Evolutionary conservation across 371 early-diverging fungal species (phyloP).

Genomic region (Apophysomyces trapeziformis): DNA sequence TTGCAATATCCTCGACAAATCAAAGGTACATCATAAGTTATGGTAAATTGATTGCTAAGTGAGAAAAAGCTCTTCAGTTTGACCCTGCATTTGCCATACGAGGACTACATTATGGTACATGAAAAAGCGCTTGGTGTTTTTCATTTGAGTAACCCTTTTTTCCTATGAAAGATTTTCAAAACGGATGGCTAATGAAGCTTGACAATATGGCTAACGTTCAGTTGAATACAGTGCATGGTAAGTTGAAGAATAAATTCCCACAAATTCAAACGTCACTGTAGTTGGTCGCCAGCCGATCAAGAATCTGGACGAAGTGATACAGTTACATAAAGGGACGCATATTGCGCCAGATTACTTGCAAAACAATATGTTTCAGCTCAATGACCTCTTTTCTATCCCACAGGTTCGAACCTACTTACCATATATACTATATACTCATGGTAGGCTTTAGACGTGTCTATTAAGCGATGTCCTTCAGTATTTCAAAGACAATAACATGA

Average conservation of each 20-base stretch:
- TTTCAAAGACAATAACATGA: conserved; percentile 57
- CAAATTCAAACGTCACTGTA: conserved; percentile 2
- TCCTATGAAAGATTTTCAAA: conserved; percentile 47
- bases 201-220: conserved; percentile 70
- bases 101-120: conserved; percentile 62
- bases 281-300: conserved; percentile 58
- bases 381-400: conserved; percentile 66
- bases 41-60: neutral
- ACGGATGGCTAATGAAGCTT: conserved; percentile 72
- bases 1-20: conserved; percentile 59
- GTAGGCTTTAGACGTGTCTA: conserved; percentile 34
- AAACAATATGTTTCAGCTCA: conserved; percentile 63
- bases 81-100: conserved; percentile 69
- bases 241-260: conserved; percentile 7
- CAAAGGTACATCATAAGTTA: conserved; percentile 27
- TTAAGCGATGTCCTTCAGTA: conserved; percentile 67
- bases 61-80: conserved; percentile 43
- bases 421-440: neutral
- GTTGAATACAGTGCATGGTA: conserved; percentile 63
- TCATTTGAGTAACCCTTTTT: neutral
- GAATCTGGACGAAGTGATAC: conserved; percentile 51
- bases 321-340: conserved; percentile 63
- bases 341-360: conserved; percentile 58
- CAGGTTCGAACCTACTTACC: conserved; percentile 34
- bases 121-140: neutral